A percentile compares a stretch with the other conserved stretches of the same genome.
These are phyloP conservation scores for Pleurotus salmoneostramineus DNA, from an alignment of 768 basidiomycete genomes.

Conservation along the genomic window DNA sequence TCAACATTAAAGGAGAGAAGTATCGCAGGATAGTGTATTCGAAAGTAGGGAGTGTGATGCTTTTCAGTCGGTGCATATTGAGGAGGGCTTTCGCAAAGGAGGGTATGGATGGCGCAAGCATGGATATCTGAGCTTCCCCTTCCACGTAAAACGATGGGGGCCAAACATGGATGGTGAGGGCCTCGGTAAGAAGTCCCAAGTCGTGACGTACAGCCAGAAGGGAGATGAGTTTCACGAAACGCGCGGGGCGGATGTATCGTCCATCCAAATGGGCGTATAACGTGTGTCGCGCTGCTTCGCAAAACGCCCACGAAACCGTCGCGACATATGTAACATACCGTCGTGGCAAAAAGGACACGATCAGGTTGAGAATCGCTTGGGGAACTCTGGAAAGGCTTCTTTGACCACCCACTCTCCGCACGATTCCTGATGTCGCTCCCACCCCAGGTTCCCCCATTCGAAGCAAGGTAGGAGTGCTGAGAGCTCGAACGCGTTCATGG, in stretches of 20 bases:
- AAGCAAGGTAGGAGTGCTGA: slow-evolving; percentile 1
- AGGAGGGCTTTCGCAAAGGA: slow-evolving; percentile 40
- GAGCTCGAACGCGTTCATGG: slow-evolving; percentile 2
- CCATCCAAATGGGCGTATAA: slow-evolving; percentile 33
- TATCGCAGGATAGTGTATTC: slow-evolving; percentile 38
- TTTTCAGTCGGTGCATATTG: slow-evolving; percentile 39
- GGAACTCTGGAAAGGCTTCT: neutral
- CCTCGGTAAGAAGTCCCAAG: slow-evolving; percentile 34
- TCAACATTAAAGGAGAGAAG: slow-evolving; percentile 39
- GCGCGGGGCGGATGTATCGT: slow-evolving; percentile 20
- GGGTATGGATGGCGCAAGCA: slow-evolving; percentile 22
- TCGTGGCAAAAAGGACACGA: slow-evolving; percentile 25
- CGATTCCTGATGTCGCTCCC: neutral
- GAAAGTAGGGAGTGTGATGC: slow-evolving; percentile 38
- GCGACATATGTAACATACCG: slow-evolving; percentile 22
- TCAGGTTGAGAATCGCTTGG: neutral
- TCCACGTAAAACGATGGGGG: slow-evolving; percentile 30
- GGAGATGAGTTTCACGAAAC: slow-evolving; percentile 30
- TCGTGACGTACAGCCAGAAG: slow-evolving; percentile 34
- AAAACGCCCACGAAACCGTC: slow-evolving; percentile 27
- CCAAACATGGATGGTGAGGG: slow-evolving; percentile 38
- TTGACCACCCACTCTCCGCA: neutral
- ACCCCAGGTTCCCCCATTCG: neutral
- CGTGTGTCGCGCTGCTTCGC: slow-evolving; percentile 23
- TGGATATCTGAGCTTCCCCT: slow-evolving; percentile 33